Percentiles rank a stretch among this genome's conserved stretches.
Evolutionary conservation across 75 land plant genomes (phyloP).

Genomic region (Cryptomeria japonica): DNA sequence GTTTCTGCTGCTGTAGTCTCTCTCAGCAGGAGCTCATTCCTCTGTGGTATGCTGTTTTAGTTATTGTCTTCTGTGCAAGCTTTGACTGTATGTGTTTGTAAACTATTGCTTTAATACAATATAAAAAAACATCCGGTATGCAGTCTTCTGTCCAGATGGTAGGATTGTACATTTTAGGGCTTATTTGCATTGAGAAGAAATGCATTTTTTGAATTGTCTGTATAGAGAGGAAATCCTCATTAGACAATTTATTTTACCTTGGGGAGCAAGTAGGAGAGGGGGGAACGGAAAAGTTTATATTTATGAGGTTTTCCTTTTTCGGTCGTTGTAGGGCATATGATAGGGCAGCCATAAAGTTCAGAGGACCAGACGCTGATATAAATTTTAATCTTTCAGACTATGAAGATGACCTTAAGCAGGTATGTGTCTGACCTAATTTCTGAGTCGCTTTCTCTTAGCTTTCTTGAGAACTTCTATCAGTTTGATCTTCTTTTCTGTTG

Average conservation of each 20-base stretch:
- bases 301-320: not conserved
- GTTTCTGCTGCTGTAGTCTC: too few species aligned
- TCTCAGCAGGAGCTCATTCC: too few species aligned
- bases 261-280: too few species aligned
- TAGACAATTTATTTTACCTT: not conserved
- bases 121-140: not conserved
- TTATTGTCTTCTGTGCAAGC: too few species aligned
- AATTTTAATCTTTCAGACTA: constrained; percentile 84
- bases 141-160: not conserved
- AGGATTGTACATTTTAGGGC: not conserved
- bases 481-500: not conserved
- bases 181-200: not conserved
- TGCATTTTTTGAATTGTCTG: not conserved
- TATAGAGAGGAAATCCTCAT: not conserved
- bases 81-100: too few species aligned
- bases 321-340: constrained; percentile 75
- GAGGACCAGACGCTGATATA: constrained; percentile 90
- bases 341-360: constrained; percentile 83
- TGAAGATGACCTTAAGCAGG: constrained; percentile 80
- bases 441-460: not conserved
- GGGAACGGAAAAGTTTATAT: not conserved
- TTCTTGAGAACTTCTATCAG: not conserved
- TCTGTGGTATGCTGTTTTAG: too few species aligned
- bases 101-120: too few species aligned
- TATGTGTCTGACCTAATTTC: constrained; percentile 10